Evolutionary conservation across 495 filamentous ascomycete species (phyloP).

Genomic region (Astrothelium macrocarpum): DNA sequence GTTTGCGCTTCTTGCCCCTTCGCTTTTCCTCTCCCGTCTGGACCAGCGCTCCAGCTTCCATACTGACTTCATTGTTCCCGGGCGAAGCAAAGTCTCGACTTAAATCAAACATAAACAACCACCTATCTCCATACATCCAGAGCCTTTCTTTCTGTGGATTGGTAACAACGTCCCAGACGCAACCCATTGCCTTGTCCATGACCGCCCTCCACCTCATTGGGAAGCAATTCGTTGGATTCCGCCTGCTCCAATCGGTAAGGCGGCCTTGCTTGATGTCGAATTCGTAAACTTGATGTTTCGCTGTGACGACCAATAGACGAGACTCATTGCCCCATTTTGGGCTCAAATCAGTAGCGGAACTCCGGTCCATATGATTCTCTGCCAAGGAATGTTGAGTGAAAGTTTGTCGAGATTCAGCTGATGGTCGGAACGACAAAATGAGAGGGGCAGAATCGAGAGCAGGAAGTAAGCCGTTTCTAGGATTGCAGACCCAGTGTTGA

Average conservation of each 20-base stretch:
- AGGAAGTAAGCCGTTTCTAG: slow-evolving; percentile 60
- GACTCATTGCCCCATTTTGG: slow-evolving; percentile 41
- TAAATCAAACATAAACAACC: slow-evolving; percentile 90
- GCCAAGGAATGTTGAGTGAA: slow-evolving; percentile 37
- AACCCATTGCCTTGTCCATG: slow-evolving; percentile 69
- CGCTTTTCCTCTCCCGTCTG: slow-evolving; percentile 22
- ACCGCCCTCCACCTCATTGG: slow-evolving; percentile 61
- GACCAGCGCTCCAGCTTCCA: slow-evolving; percentile 13
- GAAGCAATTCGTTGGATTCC: slow-evolving; percentile 65
- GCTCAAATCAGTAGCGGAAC: slow-evolving; percentile 39
- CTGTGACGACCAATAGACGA: slow-evolving; percentile 64
- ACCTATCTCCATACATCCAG: slow-evolving; percentile 78
- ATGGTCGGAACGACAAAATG: slow-evolving; percentile 66
- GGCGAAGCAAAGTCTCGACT: slow-evolving; percentile 50
- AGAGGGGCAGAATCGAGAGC: slow-evolving; percentile 60
- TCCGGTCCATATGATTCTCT: slow-evolving; percentile 38
- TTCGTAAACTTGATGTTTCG: slow-evolving; percentile 62
- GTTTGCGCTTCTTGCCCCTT: slow-evolving; percentile 30
- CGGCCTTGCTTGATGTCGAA: slow-evolving; percentile 65
- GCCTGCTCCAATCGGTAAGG: slow-evolving; percentile 73
- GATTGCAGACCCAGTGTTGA: slow-evolving; percentile 57
- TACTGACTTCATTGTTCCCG: slow-evolving; percentile 16
- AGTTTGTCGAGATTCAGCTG: slow-evolving; percentile 23
- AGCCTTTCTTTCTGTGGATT: slow-evolving; percentile 44
- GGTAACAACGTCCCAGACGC: slow-evolving; percentile 65